These are phyloP conservation scores for Teunomyces barrocoloradensis DNA, from an alignment of 805 yeast species.

Conservation along the genomic window DNA sequence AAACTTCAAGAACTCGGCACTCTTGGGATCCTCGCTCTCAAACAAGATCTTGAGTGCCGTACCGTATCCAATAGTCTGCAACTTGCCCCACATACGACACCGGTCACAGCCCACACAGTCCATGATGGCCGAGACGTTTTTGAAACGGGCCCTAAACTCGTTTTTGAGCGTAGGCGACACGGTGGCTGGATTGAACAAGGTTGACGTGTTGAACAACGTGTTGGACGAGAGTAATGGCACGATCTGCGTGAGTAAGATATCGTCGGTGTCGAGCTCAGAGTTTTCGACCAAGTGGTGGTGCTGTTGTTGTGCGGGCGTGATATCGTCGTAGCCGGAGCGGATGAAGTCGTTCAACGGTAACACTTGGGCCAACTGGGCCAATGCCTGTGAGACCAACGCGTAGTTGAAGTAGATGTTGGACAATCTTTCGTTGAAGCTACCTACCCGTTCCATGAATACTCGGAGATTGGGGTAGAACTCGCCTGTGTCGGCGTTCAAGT, in stretches of 20 bases:
- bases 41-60: conserved; percentile 90
- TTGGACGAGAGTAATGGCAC: conserved; percentile 40
- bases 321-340: conserved; percentile 20
- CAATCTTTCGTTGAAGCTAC: conserved; percentile 82
- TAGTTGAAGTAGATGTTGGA: conserved; percentile 90
- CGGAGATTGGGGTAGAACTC: conserved; percentile 81
- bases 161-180: conserved; percentile 61
- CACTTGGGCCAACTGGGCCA: conserved; percentile 53
- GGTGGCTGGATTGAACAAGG: conserved; percentile 45
- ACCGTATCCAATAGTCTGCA: conserved; percentile 96
- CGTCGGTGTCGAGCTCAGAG: conserved; percentile 31
- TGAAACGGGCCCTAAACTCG: conserved; percentile 83
- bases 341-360: conserved; percentile 28
- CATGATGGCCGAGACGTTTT: conserved; percentile 89
- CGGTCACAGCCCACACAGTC: conserved; percentile 99
- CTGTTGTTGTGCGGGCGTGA: conserved; percentile 10
- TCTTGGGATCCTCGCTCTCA: conserved; percentile 60
- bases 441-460: conserved; percentile 85
- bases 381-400: conserved; percentile 79
- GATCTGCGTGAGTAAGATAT: conserved; percentile 29
- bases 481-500: conserved; percentile 59
- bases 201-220: conserved; percentile 45
- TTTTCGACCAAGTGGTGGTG: conserved; percentile 49
- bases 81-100: conserved; percentile 97
- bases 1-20: conserved; percentile 54